phyloP scores from a whole-genome alignment of 768 basidiomycete species.

The Mycena latifolia region DNA sequence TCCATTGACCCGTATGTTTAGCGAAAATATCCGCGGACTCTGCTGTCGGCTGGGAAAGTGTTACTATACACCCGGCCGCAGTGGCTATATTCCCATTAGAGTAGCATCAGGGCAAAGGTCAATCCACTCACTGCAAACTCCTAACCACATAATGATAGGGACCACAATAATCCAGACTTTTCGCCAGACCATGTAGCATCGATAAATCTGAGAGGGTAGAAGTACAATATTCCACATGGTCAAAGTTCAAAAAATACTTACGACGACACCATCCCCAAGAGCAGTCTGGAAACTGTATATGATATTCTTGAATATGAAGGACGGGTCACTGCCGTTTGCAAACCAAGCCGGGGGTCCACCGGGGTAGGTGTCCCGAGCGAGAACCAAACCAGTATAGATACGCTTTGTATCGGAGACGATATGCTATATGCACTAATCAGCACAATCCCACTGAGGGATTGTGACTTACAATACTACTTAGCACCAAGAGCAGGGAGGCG shows the following conservation, averaged over 20 bases:
- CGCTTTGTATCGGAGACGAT: slow-evolving; percentile 38
- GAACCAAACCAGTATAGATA: slow-evolving; percentile 42
- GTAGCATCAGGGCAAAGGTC: not conserved
- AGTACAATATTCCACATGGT: too few species aligned
- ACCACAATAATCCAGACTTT: not conserved
- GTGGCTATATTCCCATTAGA: not conserved
- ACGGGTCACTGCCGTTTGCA: slow-evolving; percentile 39
- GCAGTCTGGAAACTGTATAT: slow-evolving; percentile 15
- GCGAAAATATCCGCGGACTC: slow-evolving; percentile 42
- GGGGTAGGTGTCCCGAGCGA: slow-evolving; percentile 31
- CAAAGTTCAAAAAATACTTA: not conserved
- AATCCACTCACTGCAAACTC: slow-evolving; percentile 34
- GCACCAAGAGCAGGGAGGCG: slow-evolving; percentile 41
- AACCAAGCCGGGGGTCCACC: slow-evolving; percentile 42
- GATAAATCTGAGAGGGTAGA: slow-evolving; percentile 22
- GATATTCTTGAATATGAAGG: slow-evolving; percentile 42
- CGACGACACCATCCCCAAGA: slow-evolving; percentile 30
- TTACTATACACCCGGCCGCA: slow-evolving; percentile 9
- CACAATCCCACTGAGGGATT: not conserved
- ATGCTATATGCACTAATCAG: not conserved
- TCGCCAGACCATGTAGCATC: slow-evolving; percentile 34
- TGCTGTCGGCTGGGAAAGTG: not conserved
- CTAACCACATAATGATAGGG: slow-evolving; percentile 42
- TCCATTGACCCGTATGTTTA: slow-evolving; percentile 44
- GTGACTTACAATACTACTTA: slow-evolving; percentile 44